A percentile compares a stretch with the other conserved stretches of the same genome.
These are phyloP conservation scores for Rubia occidens DNA, from an alignment of 305 asterid species.

Conservation along the genomic window DNA sequence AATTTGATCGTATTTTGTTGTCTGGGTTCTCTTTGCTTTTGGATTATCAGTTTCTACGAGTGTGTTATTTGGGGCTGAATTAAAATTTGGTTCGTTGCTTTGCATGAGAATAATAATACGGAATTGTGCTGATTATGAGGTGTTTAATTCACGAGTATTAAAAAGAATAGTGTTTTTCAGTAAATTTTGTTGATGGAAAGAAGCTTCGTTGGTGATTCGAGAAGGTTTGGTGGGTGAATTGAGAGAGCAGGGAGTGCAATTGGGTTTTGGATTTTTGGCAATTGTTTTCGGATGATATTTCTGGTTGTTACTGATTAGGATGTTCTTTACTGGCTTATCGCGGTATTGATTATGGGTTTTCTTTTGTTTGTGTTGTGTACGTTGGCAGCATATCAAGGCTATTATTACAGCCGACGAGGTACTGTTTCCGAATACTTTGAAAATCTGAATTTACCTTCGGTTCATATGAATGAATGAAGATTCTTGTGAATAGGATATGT, in stretches of 20 bases:
- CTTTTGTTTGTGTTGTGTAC: conserved; percentile 11
- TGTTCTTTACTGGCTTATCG: background rate
- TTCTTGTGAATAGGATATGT: background rate
- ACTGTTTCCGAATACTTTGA: conserved; percentile 3
- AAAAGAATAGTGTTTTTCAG: background rate
- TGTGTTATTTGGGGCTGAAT: background rate
- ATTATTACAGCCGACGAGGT: conserved; percentile 89
- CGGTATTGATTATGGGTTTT: background rate
- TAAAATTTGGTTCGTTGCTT: background rate
- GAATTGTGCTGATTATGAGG: background rate
- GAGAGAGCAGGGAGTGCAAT: too few relatives aligned
- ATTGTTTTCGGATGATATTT: background rate
- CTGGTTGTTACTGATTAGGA: background rate
- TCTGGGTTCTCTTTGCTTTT: background rate
- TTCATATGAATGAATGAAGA: background rate
- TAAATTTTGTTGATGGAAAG: background rate
- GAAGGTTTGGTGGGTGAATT: background rate
- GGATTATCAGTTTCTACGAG: background rate
- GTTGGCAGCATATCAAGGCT: conserved; percentile 90
- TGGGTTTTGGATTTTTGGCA: background rate
- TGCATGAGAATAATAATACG: background rate
- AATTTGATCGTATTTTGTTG: background rate
- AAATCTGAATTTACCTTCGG: background rate
- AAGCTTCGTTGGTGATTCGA: background rate
- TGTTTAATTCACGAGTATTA: background rate